phyloP scores from a whole-genome alignment of 192 early-diverging fungal species.

The Spizellomyces punctatus region DNA sequence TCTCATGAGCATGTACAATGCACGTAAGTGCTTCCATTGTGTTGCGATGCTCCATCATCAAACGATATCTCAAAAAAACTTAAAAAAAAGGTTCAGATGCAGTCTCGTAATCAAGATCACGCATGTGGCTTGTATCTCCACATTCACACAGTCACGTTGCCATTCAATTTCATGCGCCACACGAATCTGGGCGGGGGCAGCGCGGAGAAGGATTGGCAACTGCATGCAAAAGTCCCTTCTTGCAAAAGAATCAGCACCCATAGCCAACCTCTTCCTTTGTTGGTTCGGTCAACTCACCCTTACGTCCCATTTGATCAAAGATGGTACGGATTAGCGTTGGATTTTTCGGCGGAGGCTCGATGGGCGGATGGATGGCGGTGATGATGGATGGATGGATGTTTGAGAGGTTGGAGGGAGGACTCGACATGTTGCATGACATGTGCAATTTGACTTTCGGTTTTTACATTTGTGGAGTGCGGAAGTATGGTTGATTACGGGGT shows the following conservation, averaged over 20 bases:
- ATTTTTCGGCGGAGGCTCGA: neutral
- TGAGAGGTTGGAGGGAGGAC: neutral
- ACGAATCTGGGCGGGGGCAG: too few relatives aligned
- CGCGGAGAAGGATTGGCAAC: too few relatives aligned
- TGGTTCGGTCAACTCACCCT: conserved; percentile 1
- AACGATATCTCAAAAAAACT: too few relatives aligned
- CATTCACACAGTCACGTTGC: too few relatives aligned
- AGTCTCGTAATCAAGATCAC: too few relatives aligned
- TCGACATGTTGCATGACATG: neutral
- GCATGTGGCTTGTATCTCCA: too few relatives aligned
- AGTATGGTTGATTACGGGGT: neutral
- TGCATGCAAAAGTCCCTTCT: neutral
- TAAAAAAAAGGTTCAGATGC: too few relatives aligned
- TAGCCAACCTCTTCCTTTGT: neutral
- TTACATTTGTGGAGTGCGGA: neutral
- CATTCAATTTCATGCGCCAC: too few relatives aligned
- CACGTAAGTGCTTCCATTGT: too few relatives aligned
- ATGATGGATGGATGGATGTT: conserved; percentile 13
- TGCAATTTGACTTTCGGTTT: neutral
- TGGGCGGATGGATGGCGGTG: conserved; percentile 16
- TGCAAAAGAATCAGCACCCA: neutral
- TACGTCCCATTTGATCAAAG: neutral
- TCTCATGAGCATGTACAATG: too few relatives aligned
- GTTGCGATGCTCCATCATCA: too few relatives aligned
- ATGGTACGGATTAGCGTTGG: neutral